Evolutionary conservation across 495 filamentous ascomycete genomes (phyloP), one percentile per base, ranked within the genome.

Genomic region (Cryomyces antarcticus): DNA sequence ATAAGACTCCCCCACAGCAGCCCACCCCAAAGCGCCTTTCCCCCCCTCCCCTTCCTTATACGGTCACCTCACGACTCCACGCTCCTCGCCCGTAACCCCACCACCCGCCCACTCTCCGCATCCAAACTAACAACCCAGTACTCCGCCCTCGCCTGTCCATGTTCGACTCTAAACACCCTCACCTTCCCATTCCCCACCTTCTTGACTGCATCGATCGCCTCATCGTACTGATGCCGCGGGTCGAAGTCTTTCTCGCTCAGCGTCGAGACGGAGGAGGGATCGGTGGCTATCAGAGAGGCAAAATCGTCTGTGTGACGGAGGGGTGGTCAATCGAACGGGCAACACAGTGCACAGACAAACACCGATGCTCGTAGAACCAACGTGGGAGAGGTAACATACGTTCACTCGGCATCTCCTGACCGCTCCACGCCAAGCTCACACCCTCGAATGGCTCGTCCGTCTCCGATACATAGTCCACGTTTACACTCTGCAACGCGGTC

Each of bases 361-460:
- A 12, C 12, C 33, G 33, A 35, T 35, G 33, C 33, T 35, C 7
- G 7, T 28, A 31, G 29, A 17, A n/a, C n/a, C n/a, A n/a, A n/a
- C n/a, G n/a, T n/a, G n/a, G 9, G n/a, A 36, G 5, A 31, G 11
- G 6, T 24, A 28, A 50, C 49, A n/a, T 42, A 62, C 61, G 53
- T 42, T 53, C 50, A 37, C 38, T 42, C 27, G 54, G 59, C 38
- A 61, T 39, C 1, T 46, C 46, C 28, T 50, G 43, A 35, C 71
- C 75, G 37, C 67, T 62, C 68, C 69, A 86, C 46, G 60, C 62
- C 49, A 93, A 52, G 41, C 63, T 69, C 4, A 93, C 82, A 1
- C 74, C 71, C 55, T 77, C 76, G 57, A 87, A 93, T 31, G 78
- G 78, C 62, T 88, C 81, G 59, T 93, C 85, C 5, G 80, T 70